Percentiles rank a stretch among this genome's conserved stretches.
phyloP scores from a whole-genome alignment of 2,329 filamentous ascomycete species.

The Helminthosporium solani region DNA sequence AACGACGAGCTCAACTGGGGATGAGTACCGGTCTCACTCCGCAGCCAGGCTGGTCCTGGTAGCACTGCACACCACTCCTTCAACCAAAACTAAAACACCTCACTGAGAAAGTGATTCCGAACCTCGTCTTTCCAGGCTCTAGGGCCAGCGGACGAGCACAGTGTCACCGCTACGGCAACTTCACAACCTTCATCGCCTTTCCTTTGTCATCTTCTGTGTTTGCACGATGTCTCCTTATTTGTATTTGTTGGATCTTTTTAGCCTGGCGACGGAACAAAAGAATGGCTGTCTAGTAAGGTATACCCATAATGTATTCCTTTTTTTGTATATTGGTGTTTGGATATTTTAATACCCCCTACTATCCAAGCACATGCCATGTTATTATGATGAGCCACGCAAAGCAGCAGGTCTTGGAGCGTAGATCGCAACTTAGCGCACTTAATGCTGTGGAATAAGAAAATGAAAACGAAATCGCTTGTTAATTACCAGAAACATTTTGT shows the following conservation, averaged over 20 bases:
- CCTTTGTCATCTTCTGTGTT: constrained; percentile 14
- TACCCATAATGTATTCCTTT: constrained; percentile 40
- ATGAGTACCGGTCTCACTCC: constrained; percentile 13
- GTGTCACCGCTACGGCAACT: constrained; percentile 36
- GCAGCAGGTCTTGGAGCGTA: not conserved
- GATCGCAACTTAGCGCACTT: not conserved
- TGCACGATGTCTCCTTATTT: constrained; percentile 23
- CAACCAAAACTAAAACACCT: constrained; percentile 26
- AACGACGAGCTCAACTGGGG: constrained; percentile 40
- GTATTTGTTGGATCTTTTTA: constrained; percentile 5
- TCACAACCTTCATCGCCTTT: constrained; percentile 12
- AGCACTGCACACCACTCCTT: constrained; percentile 22
- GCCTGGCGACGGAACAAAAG: constrained; percentile 10
- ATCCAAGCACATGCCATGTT: not conserved
- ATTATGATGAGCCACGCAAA: not conserved
- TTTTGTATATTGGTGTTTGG: constrained; percentile 23
- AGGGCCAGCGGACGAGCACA: constrained; percentile 28
- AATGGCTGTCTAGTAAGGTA: constrained; percentile 27
- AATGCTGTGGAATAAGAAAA: not conserved
- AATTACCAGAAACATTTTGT: not conserved
- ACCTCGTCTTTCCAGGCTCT: constrained; percentile 28
- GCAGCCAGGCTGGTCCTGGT: constrained; percentile 27
- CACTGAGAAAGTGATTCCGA: constrained; percentile 45
- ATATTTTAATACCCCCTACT: constrained; percentile 4
- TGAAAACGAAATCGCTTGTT: not conserved